Conservation (phyloP, 1,284 basidiomycete genomes). For the Apiotrichum mycotoxinovorans region DNA sequence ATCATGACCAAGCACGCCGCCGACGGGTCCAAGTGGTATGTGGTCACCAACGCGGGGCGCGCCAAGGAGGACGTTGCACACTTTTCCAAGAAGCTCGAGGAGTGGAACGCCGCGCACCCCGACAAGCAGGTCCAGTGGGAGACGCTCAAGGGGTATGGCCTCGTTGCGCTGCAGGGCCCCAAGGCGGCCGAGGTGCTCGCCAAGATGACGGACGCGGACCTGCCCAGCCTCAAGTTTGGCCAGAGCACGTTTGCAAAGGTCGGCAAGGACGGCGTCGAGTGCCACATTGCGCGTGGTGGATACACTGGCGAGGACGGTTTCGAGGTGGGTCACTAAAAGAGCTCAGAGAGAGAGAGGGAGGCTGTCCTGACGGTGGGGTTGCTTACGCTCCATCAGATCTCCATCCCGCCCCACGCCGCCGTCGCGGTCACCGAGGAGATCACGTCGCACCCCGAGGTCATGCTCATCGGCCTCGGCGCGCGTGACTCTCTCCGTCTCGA, state of each 20-base stretch:
- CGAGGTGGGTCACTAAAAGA: constrained; percentile 75
- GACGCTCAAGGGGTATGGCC: constrained; percentile 77
- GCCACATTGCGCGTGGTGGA: constrained; percentile 92
- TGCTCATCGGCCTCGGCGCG: constrained; percentile 86
- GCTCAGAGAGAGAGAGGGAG: too few relatives aligned
- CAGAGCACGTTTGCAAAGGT: constrained; percentile 72
- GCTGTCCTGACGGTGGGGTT: too few relatives aligned
- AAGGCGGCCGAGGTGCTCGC: constrained; percentile 75
- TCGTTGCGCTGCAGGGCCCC: constrained; percentile 90
- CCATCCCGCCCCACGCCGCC: constrained; percentile 75
- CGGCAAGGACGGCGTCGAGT: constrained; percentile 58
- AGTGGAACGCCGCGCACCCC: constrained; percentile 66
- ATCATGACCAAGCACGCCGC: constrained; percentile 74
- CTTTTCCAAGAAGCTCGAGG: constrained; percentile 64
- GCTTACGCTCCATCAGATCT: constrained; percentile 60
- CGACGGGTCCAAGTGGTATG: constrained; percentile 74
- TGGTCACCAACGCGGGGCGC: constrained; percentile 94
- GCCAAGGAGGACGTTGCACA: constrained; percentile 75
- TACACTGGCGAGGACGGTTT: constrained; percentile 99
- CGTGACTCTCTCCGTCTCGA: constrained; percentile 90
- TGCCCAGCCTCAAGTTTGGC: constrained; percentile 72
- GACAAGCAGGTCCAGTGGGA: constrained; percentile 71
- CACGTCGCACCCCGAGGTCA: constrained; percentile 61
- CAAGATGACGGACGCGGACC: constrained; percentile 64
- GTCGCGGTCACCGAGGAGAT: constrained; percentile 69